A percentile compares a stretch with the other conserved stretches of the same genome.
Conservation (phyloP, 2,329 filamentous ascomycete species). For the Westerdykella aurantiaca region DNA sequence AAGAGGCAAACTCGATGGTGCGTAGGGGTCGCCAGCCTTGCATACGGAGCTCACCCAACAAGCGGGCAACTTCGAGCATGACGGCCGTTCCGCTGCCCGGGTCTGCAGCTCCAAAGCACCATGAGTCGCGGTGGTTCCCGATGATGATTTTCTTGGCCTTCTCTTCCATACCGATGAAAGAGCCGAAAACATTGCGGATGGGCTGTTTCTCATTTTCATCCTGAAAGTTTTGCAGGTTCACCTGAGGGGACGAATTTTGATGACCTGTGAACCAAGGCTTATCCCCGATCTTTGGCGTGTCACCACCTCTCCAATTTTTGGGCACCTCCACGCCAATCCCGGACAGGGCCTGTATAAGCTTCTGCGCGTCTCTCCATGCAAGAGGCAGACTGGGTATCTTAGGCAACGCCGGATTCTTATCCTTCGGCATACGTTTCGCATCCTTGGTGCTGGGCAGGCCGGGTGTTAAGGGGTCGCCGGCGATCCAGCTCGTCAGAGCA, state of each 20-base stretch:
- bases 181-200: conserved; percentile 88
- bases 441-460: conserved; percentile 70
- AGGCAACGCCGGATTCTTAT: conserved; percentile 66
- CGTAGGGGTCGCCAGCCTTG: conserved; percentile 85
- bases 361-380: conserved; percentile 81
- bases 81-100: conserved; percentile 82
- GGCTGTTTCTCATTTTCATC: conserved; percentile 76
- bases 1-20: conserved; percentile 95
- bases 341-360: conserved; percentile 67
- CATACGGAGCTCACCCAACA: conserved; percentile 71
- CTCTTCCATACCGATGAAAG: conserved; percentile 79
- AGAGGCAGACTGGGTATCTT: conserved; percentile 87
- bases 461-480: conserved; percentile 89
- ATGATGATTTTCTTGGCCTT: conserved; percentile 77
- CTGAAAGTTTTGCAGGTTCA: conserved; percentile 79
- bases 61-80: conserved; percentile 79
- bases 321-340: conserved; percentile 67
- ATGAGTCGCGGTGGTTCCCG: conserved; percentile 89
- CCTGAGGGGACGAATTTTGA: conserved; percentile 59
- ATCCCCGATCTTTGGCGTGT: conserved; percentile 58
- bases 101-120: conserved; percentile 81
- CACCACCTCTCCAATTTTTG: conserved; percentile 67
- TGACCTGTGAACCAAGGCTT: conserved; percentile 80
- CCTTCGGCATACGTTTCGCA: conserved; percentile 59
- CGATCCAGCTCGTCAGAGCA: conserved; percentile 70